A percentile compares a stretch with the other conserved stretches of the same genome.
Evolutionary conservation across 2,329 filamentous ascomycete genomes (phyloP).

Genomic region (Ophiocordyceps sinensis): DNA sequence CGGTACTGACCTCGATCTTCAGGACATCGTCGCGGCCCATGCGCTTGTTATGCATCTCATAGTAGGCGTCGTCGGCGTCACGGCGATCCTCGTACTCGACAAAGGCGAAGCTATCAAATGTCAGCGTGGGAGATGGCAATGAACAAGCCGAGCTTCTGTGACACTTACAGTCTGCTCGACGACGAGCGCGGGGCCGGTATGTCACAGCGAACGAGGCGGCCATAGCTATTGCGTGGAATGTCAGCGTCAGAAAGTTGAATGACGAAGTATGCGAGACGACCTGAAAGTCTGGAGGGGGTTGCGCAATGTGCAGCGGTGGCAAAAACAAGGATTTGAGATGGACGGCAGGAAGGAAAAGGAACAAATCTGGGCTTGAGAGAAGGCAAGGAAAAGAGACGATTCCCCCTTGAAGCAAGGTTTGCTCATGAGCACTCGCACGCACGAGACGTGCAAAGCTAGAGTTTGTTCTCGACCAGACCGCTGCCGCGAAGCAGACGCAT

Average conservation of each 20-base stretch:
- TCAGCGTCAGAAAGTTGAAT: not conserved
- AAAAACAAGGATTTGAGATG: not conserved
- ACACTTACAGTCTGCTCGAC: conserved; percentile 81
- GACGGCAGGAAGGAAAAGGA: not conserved
- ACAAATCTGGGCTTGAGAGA: not conserved
- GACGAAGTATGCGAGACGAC: not conserved
- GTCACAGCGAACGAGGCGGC: conserved; percentile 93
- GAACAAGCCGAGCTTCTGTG: not conserved
- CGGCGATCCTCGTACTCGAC: conserved; percentile 98
- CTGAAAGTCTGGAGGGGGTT: not conserved
- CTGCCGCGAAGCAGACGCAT: conserved; percentile 12
- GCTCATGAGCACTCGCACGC: conserved; percentile 6
- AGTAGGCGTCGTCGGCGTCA: conserved; percentile 96
- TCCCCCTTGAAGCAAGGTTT: conserved; percentile 2
- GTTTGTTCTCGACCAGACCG: conserved; percentile 12
- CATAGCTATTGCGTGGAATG: conserved; percentile 52
- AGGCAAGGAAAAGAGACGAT: conserved; percentile 1
- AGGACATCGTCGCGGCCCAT: conserved; percentile 88
- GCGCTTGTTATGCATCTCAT: conserved; percentile 99
- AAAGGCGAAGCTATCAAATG: conserved; percentile 64
- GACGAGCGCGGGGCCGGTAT: conserved; percentile 93
- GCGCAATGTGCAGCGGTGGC: not conserved
- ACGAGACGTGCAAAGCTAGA: conserved; percentile 8
- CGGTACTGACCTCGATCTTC: conserved; percentile 76
- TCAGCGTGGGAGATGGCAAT: conserved; percentile 1